Evolutionary conservation across 2,329 filamentous ascomycete species (phyloP).

Genomic region (Curvularia spicifera): DNA sequence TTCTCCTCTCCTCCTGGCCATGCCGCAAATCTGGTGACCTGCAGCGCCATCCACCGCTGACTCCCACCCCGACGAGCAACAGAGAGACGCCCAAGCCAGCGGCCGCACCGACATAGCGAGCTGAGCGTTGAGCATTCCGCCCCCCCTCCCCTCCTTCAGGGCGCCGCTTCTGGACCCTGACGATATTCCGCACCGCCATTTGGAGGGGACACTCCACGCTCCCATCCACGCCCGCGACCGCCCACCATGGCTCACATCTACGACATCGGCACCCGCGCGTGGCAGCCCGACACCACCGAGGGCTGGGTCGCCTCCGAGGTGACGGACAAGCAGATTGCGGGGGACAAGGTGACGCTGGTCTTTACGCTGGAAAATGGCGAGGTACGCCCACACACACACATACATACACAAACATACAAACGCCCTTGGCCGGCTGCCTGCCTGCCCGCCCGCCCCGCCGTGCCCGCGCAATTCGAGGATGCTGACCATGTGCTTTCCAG

Average conservation of each 20-base stretch:
- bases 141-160: constrained; percentile 24
- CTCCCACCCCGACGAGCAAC: constrained; percentile 20
- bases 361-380: constrained; percentile 94
- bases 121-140: constrained; percentile 26
- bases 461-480: background rate
- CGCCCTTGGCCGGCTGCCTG: background rate
- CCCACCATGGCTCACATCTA: constrained; percentile 84
- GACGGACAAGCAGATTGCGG: constrained; percentile 80
- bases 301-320: constrained; percentile 98
- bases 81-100: constrained; percentile 20
- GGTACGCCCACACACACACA: constrained; percentile 57
- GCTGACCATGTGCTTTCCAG: constrained; percentile 55
- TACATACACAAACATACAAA: background rate
- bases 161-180: constrained; percentile 37
- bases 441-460: too few species aligned
- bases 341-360: constrained; percentile 83
- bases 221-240: constrained; percentile 23
- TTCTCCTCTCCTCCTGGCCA: constrained; percentile 21
- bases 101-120: constrained; percentile 26
- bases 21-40: constrained; percentile 40
- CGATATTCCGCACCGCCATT: constrained; percentile 22
- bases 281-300: constrained; percentile 95
- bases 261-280: constrained; percentile 95
- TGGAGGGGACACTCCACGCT: constrained; percentile 28
- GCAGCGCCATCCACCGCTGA: constrained; percentile 35